Evolutionary conservation across 1,284 basidiomycete genomes (phyloP).

Genomic region (Amylostereum chailletii): DNA sequence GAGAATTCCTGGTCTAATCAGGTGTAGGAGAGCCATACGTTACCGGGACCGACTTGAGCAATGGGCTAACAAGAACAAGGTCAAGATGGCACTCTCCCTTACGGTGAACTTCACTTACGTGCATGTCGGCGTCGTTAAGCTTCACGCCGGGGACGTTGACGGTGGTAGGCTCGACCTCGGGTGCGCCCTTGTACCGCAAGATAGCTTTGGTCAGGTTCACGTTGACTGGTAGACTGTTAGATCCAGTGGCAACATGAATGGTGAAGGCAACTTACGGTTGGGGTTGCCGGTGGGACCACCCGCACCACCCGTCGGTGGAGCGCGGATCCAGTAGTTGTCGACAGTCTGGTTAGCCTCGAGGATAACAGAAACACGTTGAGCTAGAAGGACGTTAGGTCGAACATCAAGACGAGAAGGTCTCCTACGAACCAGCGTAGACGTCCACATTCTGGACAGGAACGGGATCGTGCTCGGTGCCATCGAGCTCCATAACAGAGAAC

Average conservation of each 20-base stretch:
- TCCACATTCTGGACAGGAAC: conserved; percentile 26
- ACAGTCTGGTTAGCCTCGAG: conserved; percentile 26
- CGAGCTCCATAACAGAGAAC: conserved; percentile 17
- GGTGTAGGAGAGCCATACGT: conserved; percentile 3
- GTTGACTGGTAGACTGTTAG: conserved; percentile 2
- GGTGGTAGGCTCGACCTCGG: not conserved
- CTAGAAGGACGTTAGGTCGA: too few relatives aligned
- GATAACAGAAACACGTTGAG: conserved; percentile 10
- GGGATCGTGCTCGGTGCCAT: conserved; percentile 28
- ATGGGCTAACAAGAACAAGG: conserved; percentile 15
- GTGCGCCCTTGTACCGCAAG: not conserved
- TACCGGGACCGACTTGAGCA: conserved; percentile 20
- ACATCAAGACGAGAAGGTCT: too few relatives aligned
- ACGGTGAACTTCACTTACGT: conserved; percentile 8
- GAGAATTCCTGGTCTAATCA: too few relatives aligned
- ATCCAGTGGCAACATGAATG: conserved; percentile 8
- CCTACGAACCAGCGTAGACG: conserved; percentile 18
- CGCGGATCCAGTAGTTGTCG: conserved; percentile 32
- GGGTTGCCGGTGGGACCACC: not conserved
- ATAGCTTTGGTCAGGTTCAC: conserved; percentile 8
- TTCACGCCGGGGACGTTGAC: not conserved
- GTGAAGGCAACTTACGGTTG: not conserved
- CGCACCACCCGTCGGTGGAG: conserved; percentile 5
- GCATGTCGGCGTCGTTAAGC: conserved; percentile 9
- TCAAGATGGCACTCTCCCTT: too few relatives aligned